These are phyloP conservation scores for Penicillium rolfsii DNA, from an alignment of 2,329 filamentous ascomycete species.

Conservation along the genomic window DNA sequence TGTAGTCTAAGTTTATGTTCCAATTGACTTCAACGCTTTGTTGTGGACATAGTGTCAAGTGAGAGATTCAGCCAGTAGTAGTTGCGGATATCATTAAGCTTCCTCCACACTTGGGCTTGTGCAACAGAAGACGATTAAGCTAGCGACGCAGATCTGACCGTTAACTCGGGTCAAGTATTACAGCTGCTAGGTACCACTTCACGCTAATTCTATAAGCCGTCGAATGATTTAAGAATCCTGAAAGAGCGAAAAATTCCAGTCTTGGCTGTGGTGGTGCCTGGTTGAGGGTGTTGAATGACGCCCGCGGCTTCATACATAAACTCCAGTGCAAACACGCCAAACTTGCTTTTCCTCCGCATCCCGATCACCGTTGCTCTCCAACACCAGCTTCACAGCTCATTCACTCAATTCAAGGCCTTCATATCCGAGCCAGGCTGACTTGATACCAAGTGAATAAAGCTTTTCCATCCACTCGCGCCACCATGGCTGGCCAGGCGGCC, in stretches of 20 bases:
- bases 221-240: too few species aligned
- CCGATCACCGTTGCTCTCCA: neutral
- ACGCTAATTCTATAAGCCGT: too few species aligned
- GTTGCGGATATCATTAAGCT: too few species aligned
- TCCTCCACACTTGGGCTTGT: neutral
- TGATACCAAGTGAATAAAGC: neutral
- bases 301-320: neutral
- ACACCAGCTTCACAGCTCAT: neutral
- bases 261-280: too few species aligned
- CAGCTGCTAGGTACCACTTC: too few species aligned
- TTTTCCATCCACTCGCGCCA: neutral
- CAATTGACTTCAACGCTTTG: neutral
- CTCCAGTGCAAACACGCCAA: slow-evolving; percentile 35
- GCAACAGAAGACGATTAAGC: too few species aligned
- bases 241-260: too few species aligned
- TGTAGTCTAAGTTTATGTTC: neutral
- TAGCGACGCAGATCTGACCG: too few species aligned
- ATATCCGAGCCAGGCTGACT: neutral
- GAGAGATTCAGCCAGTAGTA: too few species aligned
- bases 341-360: slow-evolving; percentile 20
- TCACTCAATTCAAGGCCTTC: neutral
- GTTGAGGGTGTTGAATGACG: neutral
- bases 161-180: too few species aligned
- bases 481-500: slow-evolving; percentile 43
- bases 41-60: too few species aligned